Conservation (phyloP, 345 rosid genomes). For the Citrus sp. region DNA sequence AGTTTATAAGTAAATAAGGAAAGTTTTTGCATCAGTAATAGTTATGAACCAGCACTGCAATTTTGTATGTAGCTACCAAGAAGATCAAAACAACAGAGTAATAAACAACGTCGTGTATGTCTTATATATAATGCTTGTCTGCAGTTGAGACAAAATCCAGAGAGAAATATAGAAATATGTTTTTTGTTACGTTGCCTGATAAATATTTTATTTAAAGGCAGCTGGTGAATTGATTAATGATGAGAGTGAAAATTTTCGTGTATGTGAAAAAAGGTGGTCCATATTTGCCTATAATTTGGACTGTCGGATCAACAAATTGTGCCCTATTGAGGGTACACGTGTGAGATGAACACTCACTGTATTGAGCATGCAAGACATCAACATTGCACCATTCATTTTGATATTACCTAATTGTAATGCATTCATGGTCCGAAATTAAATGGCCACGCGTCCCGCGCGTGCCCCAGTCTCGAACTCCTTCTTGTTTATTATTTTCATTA, state of each 20-base stretch:
- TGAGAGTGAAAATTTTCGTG: background rate
- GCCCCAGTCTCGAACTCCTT: background rate
- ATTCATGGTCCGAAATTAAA: conserved; percentile 17
- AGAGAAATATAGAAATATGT: background rate
- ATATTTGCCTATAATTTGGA: background rate
- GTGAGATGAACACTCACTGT: background rate
- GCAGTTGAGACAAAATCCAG: background rate
- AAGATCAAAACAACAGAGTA: background rate
- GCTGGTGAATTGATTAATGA: background rate
- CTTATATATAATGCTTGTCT: background rate
- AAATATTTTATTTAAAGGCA: background rate
- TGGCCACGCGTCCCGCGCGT: background rate
- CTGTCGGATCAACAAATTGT: background rate
- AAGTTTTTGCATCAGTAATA: background rate
- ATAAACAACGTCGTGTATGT: background rate
- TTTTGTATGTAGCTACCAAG: background rate
- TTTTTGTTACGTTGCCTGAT: background rate
- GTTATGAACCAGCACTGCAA: background rate
- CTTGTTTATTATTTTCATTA: background rate
- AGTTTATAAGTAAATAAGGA: background rate
- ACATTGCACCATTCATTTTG: conserved; percentile 13
- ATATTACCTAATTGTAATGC: conserved; percentile 15
- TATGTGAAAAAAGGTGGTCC: background rate
- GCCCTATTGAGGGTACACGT: conserved; percentile 3
- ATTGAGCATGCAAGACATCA: background rate